These are phyloP conservation scores for Paraphaeosphaeria minitans DNA, from an alignment of 2,329 filamentous ascomycete genomes.

Conservation along the genomic window DNA sequence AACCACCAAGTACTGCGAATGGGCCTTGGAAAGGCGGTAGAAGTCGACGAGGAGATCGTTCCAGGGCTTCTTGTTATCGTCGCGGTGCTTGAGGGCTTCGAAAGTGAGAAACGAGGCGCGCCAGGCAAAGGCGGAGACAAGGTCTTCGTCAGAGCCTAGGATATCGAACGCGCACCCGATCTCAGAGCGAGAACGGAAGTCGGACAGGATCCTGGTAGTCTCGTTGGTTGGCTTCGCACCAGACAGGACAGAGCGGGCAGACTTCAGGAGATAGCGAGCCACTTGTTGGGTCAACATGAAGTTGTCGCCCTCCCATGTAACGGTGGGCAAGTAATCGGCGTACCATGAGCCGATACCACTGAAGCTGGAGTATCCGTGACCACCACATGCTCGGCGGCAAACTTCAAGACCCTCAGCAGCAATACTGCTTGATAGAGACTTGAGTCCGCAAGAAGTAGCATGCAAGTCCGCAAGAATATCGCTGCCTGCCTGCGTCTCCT, in stretches of 20 bases:
- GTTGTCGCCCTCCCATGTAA: conserved; percentile 79
- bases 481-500: conserved; percentile 68
- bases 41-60: conserved; percentile 79
- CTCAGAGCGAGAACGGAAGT: conserved; percentile 68
- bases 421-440: conserved; percentile 72
- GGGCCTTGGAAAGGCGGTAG: conserved; percentile 75
- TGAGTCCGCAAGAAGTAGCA: conserved; percentile 76
- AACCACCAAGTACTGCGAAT: conserved; percentile 77
- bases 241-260: conserved; percentile 70
- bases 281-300: conserved; percentile 85
- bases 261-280: conserved; percentile 76
- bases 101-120: conserved; percentile 75
- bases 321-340: conserved; percentile 73
- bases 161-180: conserved; percentile 77
- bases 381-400: conserved; percentile 76
- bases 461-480: conserved; percentile 75
- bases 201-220: conserved; percentile 68
- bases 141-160: conserved; percentile 70
- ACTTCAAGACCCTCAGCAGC: conserved; percentile 77
- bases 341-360: conserved; percentile 78
- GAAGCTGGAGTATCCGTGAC: conserved; percentile 77
- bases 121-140: conserved; percentile 78
- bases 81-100: conserved; percentile 74
- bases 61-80: conserved; percentile 75
- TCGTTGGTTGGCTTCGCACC: conserved; percentile 70